Evolutionary conservation across 2,329 filamentous ascomycete genomes (phyloP), one percentile per base, ranked within the genome.

Genomic region (Cladosporium sp.): DNA sequence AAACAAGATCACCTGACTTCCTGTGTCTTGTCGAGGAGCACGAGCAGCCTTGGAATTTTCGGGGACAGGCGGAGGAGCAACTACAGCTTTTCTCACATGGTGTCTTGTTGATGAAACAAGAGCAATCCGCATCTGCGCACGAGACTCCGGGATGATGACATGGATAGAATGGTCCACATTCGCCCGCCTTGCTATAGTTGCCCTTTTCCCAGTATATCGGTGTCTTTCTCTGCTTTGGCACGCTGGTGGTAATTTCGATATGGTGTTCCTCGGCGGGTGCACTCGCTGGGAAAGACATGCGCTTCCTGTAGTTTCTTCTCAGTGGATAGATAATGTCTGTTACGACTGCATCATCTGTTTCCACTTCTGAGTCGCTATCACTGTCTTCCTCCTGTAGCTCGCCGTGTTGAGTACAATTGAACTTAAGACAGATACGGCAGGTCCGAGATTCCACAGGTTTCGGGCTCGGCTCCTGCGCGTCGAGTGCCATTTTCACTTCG

Each of bases 31-130:
- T 22, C 5, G 36, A 40, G 8, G 35, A 35, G 50, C 73, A 75
- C 20, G 42, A 58, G 56, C 73, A 76, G 7, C 73, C 73, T 45
- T 60, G 60, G 53, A 69, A 75, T 18, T 71, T 69, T n/a, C 70
- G 59, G 9, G 79, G 79, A 48, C 85, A 86, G 6, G 70, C 70
- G 0, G 71, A 69, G 43, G 81, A 72, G 60, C 87, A 92, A 2
- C 75, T 76, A 61, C 87, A 92, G 53, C 81, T 83, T 56, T 85
- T 85, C 56, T 91, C 86, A 61, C 87, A 92, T 15, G 85, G 75
- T 16, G 88, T 70, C 13, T 75, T 74, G 8, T 77, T 72, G 41
- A 74, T 66, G 13, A 79, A 82, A 60, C 87, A 92, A 2, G 75
- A 70, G 57, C 87, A 92, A 15, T 69, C 59, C 11, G 65, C 69